Evolutionary conservation across 345 rosid species (phyloP), one percentile per base, ranked within the genome.

Genomic region (Nephelium lappaceum): DNA sequence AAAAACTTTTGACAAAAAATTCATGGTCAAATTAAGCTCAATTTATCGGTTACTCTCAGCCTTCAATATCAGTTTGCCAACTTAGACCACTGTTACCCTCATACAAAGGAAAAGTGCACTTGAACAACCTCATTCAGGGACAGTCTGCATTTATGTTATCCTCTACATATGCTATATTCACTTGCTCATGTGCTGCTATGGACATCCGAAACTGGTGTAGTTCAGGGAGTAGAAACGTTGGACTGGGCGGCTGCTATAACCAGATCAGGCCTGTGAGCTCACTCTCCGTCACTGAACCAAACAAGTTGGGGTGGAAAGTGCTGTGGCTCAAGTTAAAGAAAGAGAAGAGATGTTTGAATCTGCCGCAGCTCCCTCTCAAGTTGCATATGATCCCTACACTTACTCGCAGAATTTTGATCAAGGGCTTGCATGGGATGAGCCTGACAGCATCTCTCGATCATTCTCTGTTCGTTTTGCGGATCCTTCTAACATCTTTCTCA

Each of bases 361-460:
- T 31, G 38, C 67, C 19, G 42, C 84, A 19, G 68, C 57, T 67
- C 60, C 71, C 6, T 47, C 11, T 4, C 78, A 61, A 12, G 79
- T 71, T 31, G 78, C 82, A 8, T 89, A 86, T 67, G 85, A 89
- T 77, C 77, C 77, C 21, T 36, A 24, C 77, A 83, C 69, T 15
- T 89, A 89, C 76, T 72, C 70, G 1, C 82, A 84, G 86, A 89
- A 89, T 80, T 89, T 89, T 49, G 90, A 89, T 78, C 84, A 82
- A 47, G 92, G 89, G 47, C 55, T 72, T 16, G 76, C 85, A 5
- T 69, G 80, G 79, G 83, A 86, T 63, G 92, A 84, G 36, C 89
- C 86, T 9, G 92, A 86, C 11, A 86, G 77, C 41, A 70, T 83
- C 67, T 80, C 82, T 15, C 78, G 87, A 23, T 87, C 92, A 3